Percentiles rank a stretch among this genome's conserved stretches.
phyloP scores from a whole-genome alignment of 108 stramenopile species.

The Mediolabrus comicus region DNA sequence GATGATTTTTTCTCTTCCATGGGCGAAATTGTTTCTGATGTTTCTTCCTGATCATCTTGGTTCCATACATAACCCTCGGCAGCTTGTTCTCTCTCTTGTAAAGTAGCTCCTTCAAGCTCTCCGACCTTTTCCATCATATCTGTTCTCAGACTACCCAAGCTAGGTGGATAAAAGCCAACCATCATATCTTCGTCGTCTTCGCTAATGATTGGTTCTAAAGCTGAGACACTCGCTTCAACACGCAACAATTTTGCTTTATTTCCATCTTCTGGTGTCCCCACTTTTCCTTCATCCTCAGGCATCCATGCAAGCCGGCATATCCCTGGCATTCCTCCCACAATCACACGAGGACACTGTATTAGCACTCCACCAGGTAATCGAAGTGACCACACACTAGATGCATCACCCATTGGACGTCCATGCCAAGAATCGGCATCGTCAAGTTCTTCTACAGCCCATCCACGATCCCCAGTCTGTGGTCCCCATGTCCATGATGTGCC shows the following conservation, averaged over 20 bases:
- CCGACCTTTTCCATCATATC: constrained; percentile 77
- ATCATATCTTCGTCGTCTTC: constrained; percentile 63
- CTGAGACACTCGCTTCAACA: constrained; percentile 75
- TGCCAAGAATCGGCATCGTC: constrained; percentile 88
- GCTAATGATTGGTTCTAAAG: constrained; percentile 68
- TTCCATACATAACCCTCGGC: constrained; percentile 35
- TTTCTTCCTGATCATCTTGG: constrained; percentile 1
- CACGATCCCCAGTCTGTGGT: constrained; percentile 73
- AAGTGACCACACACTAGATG: constrained; percentile 60
- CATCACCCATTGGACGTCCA: constrained; percentile 58
- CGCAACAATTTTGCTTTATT: constrained; percentile 53
- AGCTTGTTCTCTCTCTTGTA: constrained; percentile 31
- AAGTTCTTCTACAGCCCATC: constrained; percentile 72
- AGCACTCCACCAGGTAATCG: constrained; percentile 71
- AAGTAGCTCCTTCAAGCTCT: constrained; percentile 58
- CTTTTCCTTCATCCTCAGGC: constrained; percentile 65
- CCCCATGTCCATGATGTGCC: constrained; percentile 88
- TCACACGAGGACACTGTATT: constrained; percentile 71
- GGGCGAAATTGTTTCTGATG: constrained; percentile 3
- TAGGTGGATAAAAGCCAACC: constrained; percentile 80
- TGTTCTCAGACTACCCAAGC: constrained; percentile 71
- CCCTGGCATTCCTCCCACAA: constrained; percentile 55
- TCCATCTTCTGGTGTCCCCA: constrained; percentile 34
- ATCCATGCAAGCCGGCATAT: constrained; percentile 82
- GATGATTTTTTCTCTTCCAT: neutral